Conservation (phyloP, 805 yeast species). For the Isabelozyma gotoi region DNA sequence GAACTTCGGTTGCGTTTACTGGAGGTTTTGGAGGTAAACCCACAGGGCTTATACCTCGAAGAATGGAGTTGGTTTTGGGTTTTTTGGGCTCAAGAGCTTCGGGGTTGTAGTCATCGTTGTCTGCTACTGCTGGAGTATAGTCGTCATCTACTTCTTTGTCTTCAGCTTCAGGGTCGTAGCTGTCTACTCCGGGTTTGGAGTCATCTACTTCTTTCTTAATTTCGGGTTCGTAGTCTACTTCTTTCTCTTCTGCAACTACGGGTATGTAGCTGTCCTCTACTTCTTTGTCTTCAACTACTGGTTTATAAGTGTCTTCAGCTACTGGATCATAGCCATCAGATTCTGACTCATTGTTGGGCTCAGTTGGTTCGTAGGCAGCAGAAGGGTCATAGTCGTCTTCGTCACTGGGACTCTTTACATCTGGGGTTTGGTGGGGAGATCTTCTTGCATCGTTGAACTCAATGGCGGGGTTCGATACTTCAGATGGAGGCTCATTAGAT, state of each 20-base stretch:
- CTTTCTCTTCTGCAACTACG: constrained; percentile 1
- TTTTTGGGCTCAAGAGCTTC: constrained; percentile 13
- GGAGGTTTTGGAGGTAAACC: constrained; percentile 32
- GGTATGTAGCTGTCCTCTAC: not conserved
- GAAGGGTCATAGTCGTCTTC: too few species aligned
- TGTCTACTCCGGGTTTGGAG: constrained; percentile 1
- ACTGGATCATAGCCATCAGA: not conserved
- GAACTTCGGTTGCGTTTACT: constrained; percentile 10
- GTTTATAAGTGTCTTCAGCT: not conserved
- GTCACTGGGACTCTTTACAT: too few species aligned
- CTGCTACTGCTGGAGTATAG: constrained; percentile 16
- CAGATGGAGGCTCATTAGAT: too few species aligned
- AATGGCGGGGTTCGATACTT: too few species aligned
- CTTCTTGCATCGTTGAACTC: too few species aligned
- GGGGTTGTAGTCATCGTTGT: constrained; percentile 31
- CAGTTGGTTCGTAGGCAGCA: not conserved
- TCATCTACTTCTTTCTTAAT: not conserved
- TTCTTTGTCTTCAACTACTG: not conserved
- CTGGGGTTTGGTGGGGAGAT: too few species aligned
- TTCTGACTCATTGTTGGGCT: not conserved
- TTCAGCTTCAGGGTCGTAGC: constrained; percentile 8
- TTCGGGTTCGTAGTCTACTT: constrained; percentile 11
- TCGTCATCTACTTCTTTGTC: constrained; percentile 5
- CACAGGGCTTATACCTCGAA: constrained; percentile 11
- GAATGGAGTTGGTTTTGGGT: constrained; percentile 9